Evolutionary conservation across 2,329 filamentous ascomycete genomes (phyloP), one percentile per base, ranked within the genome.

Genomic region (Aspergillus amoenus): DNA sequence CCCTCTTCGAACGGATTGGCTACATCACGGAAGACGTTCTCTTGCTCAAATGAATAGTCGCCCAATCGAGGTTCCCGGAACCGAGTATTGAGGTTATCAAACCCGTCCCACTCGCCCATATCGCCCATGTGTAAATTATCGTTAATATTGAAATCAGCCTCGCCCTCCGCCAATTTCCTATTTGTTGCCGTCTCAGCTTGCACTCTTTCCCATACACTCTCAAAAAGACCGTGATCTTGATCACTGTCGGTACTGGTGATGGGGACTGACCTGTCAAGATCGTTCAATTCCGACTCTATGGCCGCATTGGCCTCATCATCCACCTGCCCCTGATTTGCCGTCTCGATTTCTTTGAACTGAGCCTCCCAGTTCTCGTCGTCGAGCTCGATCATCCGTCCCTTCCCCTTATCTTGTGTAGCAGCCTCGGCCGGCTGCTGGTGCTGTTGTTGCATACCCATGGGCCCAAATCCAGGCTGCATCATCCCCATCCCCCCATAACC

Each of bases 311-410:
- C 89, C 69, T 87, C 79, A 37, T 78, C 79, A 61, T 87, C 85
- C 56, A 84, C 73, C 54, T 79, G 79, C 66, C 81, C 79, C 52
- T 78, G 74, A 49, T 82, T 79, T 40, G 77, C 76, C 13, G 77
- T 78, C 72, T 93, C 91, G 71, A 97, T 87, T 75, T 94, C 86
- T 56, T 91, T 90, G 74, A 99, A 99, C 74, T 97, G 92, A 67
- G 92, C 91, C 76, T 97, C 93, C 94, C 94, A 97, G 70, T 96
- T 89, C 69, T 88, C 81, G 66, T 99, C 93, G 71, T 97, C 91
- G 22, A 97, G 84, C 78, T 97, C 94, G 12, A 97, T 88, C 78
- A 97, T 84, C 37, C 84, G 79, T 5, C 79, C 85, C 75, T 95
- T 96, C 40, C 90, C 93, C 73, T 97, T 97, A 58, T 89, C 90